Evolutionary conservation across 164 flowering plant species (phyloP), one percentile per base, ranked within the genome.

Genomic region (Annona squamosa): DNA sequence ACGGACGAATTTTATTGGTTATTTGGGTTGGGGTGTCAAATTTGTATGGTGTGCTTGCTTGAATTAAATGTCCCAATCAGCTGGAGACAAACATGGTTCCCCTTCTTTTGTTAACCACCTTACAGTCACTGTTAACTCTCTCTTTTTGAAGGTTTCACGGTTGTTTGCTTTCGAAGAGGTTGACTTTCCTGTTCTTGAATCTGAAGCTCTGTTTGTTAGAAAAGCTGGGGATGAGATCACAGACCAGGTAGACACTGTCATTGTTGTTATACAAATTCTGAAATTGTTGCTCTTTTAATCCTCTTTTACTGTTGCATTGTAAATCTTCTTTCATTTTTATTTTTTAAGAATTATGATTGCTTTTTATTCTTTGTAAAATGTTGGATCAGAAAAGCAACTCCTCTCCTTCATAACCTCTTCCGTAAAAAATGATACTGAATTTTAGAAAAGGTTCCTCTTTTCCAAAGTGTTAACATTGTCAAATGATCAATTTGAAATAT

Each of bases 141-240:
- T 52, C 59, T 52, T 52, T 16, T 4, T 57, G 45, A 57, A 94
- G 97, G 97, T 94, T 71, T 91, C 94, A 48, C 73, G 84, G 48
- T 63, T 86, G 81, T 95, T 80, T 75, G 99, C 96, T 13, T 92
- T 91, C 59, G 98, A 92, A 80, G 98, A 91, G 85, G 91, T 95
- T 74, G 98, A 95, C 85, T 95, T 78, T 77, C 98, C 99, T 0
- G 92, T 92, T 64, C 87, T 94, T 2, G 97, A 94, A 69, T 89
- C 96, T 0, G 99, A 94, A 83, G 96, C 96, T 3, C 75, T 92
- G 66, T 94, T 77, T 76, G 80, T 91, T 67, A 85, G 99, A 71
- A 94, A 94, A 87, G 99, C 99, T 4, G 99, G 95, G 79, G 99
- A 94, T 80, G 99, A 94, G 77, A 92, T 94, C 47, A 82, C 86